Base-by-base conservation (phyloP, 2,329 filamentous ascomycete genomes). In the Hypoxylon sp. region DNA sequence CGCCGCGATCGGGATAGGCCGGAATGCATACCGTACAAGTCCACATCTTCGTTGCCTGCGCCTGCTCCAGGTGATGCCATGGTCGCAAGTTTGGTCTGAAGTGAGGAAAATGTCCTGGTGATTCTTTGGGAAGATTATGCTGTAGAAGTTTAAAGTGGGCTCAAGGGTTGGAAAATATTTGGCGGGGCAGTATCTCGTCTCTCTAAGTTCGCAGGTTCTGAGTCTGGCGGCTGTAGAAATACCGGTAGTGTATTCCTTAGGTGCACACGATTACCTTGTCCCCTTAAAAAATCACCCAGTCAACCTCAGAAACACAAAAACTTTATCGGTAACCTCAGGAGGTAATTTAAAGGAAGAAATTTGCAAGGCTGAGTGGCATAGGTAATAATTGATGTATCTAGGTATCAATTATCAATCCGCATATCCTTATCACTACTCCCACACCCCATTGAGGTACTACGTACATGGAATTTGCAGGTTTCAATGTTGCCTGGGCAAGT, bases 1-100 rank as follows among this genome's bases (percentile, higher is more conserved):
- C n/a, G 23, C 12, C 29, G 34, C 11, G 50, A 61, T 32, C n/a
- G 14, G 9, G 32, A 56, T 1, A 23, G 60, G 34, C 11, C 11
- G 23, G 23, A 12, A 9, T 53, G 66, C 78, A 68, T 73, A 82
- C 81, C 79, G 73, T 90, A 90, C 74, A 90, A 83, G 75, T 90
- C 87, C 68, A 84, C 73, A 69, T 88, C 85, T 70, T 84, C 85
- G 57, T 56, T 63, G 30, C 61, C 71, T 29, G 67, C 68, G 65
- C 65, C 71, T 37, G 70, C 60, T 48, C 73, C 73, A 47, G 70
- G 69, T 56, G 71, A 57, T 41, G 74, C 73, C 75, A 77, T 77
- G 55, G 25, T 73, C 27, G 54, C 56, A 50, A 56, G 43, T 65
- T 47, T 30, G 27, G 46, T 50, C 16, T 59, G 30, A 12, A 21